phyloP scores from a whole-genome alignment of 352 stramenopile genomes.

The Phytophthora fragariae region DNA sequence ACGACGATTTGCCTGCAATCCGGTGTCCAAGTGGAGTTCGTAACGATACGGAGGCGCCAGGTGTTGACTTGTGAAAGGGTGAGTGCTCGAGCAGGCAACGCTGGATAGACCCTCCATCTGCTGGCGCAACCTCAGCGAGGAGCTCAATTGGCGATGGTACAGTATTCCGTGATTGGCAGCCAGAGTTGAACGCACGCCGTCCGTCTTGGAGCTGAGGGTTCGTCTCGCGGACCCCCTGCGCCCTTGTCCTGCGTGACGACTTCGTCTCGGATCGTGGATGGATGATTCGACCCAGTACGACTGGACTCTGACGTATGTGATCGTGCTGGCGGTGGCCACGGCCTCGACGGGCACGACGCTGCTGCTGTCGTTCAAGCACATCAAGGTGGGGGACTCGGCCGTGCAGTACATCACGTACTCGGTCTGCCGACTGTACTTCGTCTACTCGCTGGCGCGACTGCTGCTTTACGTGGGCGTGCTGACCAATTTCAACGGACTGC shows the following conservation, averaged over 20 bases:
- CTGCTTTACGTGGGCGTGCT: constrained; percentile 68
- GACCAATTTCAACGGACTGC: constrained; percentile 57
- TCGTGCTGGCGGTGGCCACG: constrained; percentile 56
- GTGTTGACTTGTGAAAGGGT: constrained; percentile 12
- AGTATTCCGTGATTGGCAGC: constrained; percentile 37
- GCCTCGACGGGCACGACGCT: constrained; percentile 53
- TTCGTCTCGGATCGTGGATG: constrained; percentile 41
- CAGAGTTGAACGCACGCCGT: constrained; percentile 5
- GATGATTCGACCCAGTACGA: constrained; percentile 56
- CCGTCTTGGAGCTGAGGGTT: not conserved
- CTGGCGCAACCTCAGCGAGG: constrained; percentile 29
- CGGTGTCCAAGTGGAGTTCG: constrained; percentile 3
- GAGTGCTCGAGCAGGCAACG: constrained; percentile 27
- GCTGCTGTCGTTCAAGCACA: constrained; percentile 71
- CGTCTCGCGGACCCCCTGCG: constrained; percentile 14
- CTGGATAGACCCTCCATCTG: constrained; percentile 22
- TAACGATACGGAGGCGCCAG: constrained; percentile 20
- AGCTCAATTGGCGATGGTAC: constrained; percentile 36
- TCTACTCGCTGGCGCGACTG: constrained; percentile 63
- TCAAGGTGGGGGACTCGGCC: constrained; percentile 61
- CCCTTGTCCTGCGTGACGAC: constrained; percentile 18
- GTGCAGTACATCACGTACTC: constrained; percentile 79
- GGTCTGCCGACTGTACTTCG: constrained; percentile 67
- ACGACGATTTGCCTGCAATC: constrained; percentile 23
- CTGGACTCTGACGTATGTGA: constrained; percentile 71